Evolutionary conservation across 1,284 basidiomycete genomes (phyloP).

Genomic region (Mycena citricolor): DNA sequence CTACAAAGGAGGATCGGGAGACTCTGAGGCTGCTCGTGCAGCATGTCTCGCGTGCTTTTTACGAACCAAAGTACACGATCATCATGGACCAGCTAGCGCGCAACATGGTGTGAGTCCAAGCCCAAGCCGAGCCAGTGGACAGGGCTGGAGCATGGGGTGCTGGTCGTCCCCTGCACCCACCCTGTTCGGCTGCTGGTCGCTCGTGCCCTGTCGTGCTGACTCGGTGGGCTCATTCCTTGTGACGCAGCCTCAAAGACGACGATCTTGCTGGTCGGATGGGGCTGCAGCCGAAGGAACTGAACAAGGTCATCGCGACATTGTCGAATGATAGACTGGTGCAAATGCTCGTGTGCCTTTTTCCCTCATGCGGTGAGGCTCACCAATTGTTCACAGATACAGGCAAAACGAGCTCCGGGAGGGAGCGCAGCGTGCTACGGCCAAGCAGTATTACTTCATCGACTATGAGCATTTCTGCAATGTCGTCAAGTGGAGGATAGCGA

Average conservation of each 20-base stretch:
- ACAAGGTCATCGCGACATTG: constrained; percentile 87
- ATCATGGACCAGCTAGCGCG: constrained; percentile 91
- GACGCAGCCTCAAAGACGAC: constrained; percentile 84
- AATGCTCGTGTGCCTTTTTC: constrained; percentile 58
- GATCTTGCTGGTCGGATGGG: constrained; percentile 88
- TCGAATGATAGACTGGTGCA: constrained; percentile 83
- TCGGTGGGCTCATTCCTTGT: no score
- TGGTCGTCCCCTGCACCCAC: constrained; percentile 16
- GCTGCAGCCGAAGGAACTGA: constrained; percentile 89
- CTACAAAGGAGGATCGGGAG: constrained; percentile 74
- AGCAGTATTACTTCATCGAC: constrained; percentile 96
- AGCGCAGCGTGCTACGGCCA: constrained; percentile 75
- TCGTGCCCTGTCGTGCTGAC: no score
- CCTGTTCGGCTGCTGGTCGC: constrained; percentile 23
- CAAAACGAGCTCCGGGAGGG: constrained; percentile 86
- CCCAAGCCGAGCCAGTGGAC: constrained; percentile 2
- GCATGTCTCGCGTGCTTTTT: constrained; percentile 91
- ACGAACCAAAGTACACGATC: constrained; percentile 89
- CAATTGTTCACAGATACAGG: constrained; percentile 55
- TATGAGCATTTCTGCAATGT: constrained; percentile 96
- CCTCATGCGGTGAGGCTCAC: neutral
- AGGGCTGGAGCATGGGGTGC: no score
- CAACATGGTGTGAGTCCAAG: constrained; percentile 82
- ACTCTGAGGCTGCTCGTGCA: constrained; percentile 82
- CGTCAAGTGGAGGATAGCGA: constrained; percentile 96